Base-by-base conservation (phyloP, 1,139 yeast species). In the Taphrina sp. region DNA sequence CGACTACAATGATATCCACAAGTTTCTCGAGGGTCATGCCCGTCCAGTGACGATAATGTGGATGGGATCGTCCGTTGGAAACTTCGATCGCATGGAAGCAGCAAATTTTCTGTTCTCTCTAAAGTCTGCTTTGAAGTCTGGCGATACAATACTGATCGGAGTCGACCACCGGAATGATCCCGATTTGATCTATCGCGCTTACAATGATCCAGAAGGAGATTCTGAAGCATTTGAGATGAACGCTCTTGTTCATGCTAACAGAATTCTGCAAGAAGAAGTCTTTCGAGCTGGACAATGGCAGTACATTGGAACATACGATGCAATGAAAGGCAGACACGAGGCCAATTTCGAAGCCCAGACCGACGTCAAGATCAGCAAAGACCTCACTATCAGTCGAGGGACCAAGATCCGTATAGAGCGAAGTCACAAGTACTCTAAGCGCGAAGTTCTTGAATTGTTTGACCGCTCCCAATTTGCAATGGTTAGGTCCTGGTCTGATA, bases 21-120 rank as follows among this genome's bases (percentile, higher is more conserved):
- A 28, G 10, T 61, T 62, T 56, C 52, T 62, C 19, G 34, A 56
- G 12, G 36, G 19, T 8, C 24, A 39, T 24, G 39, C 31, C n/a
- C 24, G 38, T 5, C 44, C 42, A 16, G 46, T 51, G 16, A 35
- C 49, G 5, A 49, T 61, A 8, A 42, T 61, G 14, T 61, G 64
- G 62, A 60, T 62, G 35, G 64, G 64, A 2, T 61, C 64, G 10
- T 62, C 64, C 5, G 56, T 62, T 12, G 64, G 64, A 26, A 62
- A 62, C 36, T 53, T 61, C 28, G 49, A 43, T n/a, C 53, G 64
- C 3, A 53, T 44, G 17, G 58, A 57, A 28, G 62, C 64, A 2
- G 28, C 60, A 5, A 31, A 35, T 10, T 62, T 62, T 34, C 38
- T 62, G 16, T 29, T 24, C 16, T 22, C 44, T 16, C 54, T 61